Evolutionary conservation across 2,329 filamentous ascomycete species (phyloP).

Genomic region (Penicillium capsulatum): DNA sequence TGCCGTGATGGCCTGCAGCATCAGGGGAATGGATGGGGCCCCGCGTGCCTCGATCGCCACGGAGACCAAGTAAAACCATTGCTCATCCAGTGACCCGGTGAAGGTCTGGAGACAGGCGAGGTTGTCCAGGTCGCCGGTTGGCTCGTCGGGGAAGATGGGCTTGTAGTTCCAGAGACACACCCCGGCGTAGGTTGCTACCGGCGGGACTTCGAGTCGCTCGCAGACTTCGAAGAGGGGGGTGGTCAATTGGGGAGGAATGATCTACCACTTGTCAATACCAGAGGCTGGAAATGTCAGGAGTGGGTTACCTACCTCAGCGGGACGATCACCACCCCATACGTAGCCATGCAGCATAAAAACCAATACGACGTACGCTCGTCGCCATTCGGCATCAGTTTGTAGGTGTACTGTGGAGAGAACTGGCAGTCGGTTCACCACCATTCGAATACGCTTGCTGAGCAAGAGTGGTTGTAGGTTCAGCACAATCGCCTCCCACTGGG

Average conservation of each 20-base stretch:
- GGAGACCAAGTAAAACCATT: constrained; percentile 96
- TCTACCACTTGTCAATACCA: constrained; percentile 42
- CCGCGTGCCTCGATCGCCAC: constrained; percentile 93
- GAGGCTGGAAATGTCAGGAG: too few relatives aligned
- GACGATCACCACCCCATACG: constrained; percentile 78
- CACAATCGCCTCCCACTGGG: constrained; percentile 85
- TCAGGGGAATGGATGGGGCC: constrained; percentile 78
- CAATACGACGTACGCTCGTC: constrained; percentile 75
- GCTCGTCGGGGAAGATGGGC: constrained; percentile 78
- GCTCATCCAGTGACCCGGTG: constrained; percentile 91
- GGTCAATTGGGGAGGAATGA: constrained; percentile 74
- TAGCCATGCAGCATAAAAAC: constrained; percentile 79
- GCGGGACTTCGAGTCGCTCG: constrained; percentile 74
- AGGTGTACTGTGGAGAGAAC: constrained; percentile 79
- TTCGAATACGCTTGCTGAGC: constrained; percentile 75
- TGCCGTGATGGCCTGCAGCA: constrained; percentile 81
- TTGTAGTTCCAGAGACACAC: constrained; percentile 97
- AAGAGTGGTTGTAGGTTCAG: constrained; percentile 83
- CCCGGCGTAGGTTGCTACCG: constrained; percentile 89
- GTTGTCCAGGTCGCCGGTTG: constrained; percentile 79
- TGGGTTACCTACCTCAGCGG: constrained; percentile 58
- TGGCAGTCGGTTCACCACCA: constrained; percentile 74
- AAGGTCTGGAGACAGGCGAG: constrained; percentile 84
- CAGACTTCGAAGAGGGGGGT: constrained; percentile 77
- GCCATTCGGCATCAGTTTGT: constrained; percentile 83